Evolutionary conservation across 345 rosid species (phyloP).

Genomic region (Hibiscus mutabilis): DNA sequence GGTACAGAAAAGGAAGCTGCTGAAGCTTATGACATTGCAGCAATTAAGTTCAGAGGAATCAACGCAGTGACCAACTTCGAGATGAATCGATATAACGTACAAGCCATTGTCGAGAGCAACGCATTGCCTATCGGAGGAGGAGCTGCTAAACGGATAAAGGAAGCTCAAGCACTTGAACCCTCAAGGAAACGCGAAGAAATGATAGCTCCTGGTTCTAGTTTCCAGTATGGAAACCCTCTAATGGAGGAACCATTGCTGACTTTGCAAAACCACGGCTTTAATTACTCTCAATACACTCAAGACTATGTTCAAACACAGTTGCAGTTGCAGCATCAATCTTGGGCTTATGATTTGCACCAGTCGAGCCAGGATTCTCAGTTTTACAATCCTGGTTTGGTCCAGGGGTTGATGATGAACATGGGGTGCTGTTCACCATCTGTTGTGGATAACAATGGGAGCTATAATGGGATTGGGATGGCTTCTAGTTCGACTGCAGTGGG

Average conservation of each 20-base stretch:
- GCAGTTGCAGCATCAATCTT: conserved; percentile 41
- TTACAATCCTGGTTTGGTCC: conserved; percentile 64
- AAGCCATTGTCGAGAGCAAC: conserved; percentile 90
- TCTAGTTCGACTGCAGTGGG: conserved; percentile 21
- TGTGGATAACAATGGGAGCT: conserved; percentile 39
- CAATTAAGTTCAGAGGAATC: conserved; percentile 87
- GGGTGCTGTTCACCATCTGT: conserved; percentile 23
- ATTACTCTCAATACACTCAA: conserved; percentile 44
- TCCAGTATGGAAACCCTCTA: conserved; percentile 55
- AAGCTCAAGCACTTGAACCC: conserved; percentile 90
- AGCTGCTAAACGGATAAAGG: conserved; percentile 89
- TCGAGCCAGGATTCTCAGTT: conserved; percentile 29
- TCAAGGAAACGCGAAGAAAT: conserved; percentile 81
- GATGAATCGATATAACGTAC: conserved; percentile 91
- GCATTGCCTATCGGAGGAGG: conserved; percentile 98
- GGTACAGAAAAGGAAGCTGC: conserved; percentile 99
- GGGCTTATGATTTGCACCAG: conserved; percentile 25
- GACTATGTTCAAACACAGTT: conserved; percentile 74
- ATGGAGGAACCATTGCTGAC: conserved; percentile 40
- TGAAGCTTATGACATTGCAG: conserved; percentile 98
- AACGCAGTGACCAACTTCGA: conserved; percentile 95
- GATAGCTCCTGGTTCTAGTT: conserved; percentile 65
- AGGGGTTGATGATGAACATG: conserved; percentile 51
- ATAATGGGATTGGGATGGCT: conserved; percentile 16
- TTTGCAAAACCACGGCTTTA: conserved; percentile 63